phyloP scores from a whole-genome alignment of 2,329 filamentous ascomycete genomes.

The Gnomoniopsis smithogilvyi region DNA sequence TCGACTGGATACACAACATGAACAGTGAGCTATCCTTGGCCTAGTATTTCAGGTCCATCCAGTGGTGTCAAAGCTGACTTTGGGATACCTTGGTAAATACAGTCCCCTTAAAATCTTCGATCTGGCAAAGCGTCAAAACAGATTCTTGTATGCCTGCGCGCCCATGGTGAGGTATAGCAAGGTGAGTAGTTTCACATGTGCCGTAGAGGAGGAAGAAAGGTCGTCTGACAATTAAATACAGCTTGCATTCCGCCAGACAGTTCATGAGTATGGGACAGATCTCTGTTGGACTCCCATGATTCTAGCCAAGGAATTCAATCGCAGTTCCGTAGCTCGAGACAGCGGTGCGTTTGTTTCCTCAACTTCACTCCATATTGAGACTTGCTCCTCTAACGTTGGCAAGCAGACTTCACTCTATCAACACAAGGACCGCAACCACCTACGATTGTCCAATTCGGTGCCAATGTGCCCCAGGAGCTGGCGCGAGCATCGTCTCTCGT shows the following conservation, averaged over 20 bases:
- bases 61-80: background rate
- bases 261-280: constrained; percentile 62
- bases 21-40: background rate
- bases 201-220: background rate
- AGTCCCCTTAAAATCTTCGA: constrained; percentile 59
- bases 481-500: constrained; percentile 60
- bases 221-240: constrained; percentile 25
- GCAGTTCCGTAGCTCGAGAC: constrained; percentile 56
- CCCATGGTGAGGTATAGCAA: constrained; percentile 70
- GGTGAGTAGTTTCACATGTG: constrained; percentile 26
- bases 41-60: background rate
- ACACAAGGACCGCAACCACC: constrained; percentile 50
- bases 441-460: constrained; percentile 66
- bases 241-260: constrained; percentile 67
- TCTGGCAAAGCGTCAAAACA: constrained; percentile 45
- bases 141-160: constrained; percentile 57
- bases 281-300: constrained; percentile 73
- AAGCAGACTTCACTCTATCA: constrained; percentile 58
- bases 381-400: background rate
- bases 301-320: constrained; percentile 66
- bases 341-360: constrained; percentile 41
- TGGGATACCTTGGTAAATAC: background rate
- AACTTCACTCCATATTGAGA: no score
- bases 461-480: constrained; percentile 59
- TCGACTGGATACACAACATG: background rate